phyloP scores from a whole-genome alignment of 176 grass and related monocot genomes.

The Oryza punctata region DNA sequence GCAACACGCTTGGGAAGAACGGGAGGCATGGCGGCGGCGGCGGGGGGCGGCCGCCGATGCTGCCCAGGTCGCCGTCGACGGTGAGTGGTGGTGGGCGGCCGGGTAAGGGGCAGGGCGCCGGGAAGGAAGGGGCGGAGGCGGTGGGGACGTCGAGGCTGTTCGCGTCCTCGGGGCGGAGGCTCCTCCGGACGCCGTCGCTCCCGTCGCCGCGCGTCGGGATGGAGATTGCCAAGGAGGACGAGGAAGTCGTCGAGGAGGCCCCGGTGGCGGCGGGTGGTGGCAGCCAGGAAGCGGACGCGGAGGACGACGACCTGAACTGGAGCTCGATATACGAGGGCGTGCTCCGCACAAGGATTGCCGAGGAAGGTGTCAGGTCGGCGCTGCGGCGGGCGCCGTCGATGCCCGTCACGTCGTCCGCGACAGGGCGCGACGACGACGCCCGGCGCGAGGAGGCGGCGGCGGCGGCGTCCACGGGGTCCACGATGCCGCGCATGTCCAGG shows the following conservation, averaged over 20 bases:
- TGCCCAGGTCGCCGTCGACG: slow-evolving; percentile 42
- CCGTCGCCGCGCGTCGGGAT: slow-evolving; percentile 26
- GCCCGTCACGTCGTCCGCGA: slow-evolving; percentile 24
- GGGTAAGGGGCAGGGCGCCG: neutral
- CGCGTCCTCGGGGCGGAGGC: neutral
- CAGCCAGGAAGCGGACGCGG: slow-evolving; percentile 7
- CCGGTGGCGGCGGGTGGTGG: neutral
- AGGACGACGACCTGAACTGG: slow-evolving; percentile 58
- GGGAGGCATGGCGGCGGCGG: neutral
- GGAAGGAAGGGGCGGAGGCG: neutral
- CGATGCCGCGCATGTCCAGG: slow-evolving; percentile 11
- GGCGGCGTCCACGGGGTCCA: neutral
- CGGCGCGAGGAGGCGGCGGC: neutral
- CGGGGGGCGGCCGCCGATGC: slow-evolving; percentile 6
- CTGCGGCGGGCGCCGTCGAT: slow-evolving; percentile 62
- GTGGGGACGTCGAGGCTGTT: neutral
- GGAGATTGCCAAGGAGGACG: slow-evolving; percentile 7
- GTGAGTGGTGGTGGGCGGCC: neutral
- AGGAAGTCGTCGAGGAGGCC: neutral
- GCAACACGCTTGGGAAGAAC: slow-evolving; percentile 56
- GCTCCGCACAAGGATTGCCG: slow-evolving; percentile 35
- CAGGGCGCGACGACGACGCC: neutral
- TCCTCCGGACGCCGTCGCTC: slow-evolving; percentile 52
- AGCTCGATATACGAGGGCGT: slow-evolving; percentile 63
- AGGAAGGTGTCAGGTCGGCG: neutral